Conservation (phyloP, 2,329 filamentous ascomycete species). For the Aureobasidium sp. region DNA sequence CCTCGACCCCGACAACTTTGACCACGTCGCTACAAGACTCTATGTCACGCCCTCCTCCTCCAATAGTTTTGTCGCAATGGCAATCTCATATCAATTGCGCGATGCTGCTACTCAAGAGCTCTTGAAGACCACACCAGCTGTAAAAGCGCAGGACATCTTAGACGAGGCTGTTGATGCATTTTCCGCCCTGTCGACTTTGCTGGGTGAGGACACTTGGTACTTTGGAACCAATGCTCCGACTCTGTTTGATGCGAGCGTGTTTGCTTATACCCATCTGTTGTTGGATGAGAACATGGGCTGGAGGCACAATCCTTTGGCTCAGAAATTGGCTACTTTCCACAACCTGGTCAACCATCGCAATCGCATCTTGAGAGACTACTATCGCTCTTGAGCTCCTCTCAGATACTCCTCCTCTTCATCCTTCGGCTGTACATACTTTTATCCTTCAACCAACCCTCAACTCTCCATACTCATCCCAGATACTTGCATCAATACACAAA, state of each 20-base stretch:
- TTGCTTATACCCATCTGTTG: conserved; percentile 80
- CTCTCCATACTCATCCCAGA: neutral
- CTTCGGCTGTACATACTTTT: neutral
- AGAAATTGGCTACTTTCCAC: conserved; percentile 49
- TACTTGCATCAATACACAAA: neutral
- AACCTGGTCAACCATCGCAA: conserved; percentile 61
- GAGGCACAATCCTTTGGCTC: conserved; percentile 55
- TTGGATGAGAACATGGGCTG: conserved; percentile 59
- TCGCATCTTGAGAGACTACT: conserved; percentile 50
- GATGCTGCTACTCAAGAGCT: conserved; percentile 69
- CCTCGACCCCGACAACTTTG: conserved; percentile 60
- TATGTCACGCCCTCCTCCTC: conserved; percentile 61
- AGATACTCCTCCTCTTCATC: neutral
- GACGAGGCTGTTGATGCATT: conserved; percentile 57
- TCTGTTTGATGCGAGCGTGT: conserved; percentile 81
- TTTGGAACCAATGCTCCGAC: conserved; percentile 54
- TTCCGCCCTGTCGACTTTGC: conserved; percentile 51
- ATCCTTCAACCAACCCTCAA: neutral
- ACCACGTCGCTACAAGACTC: conserved; percentile 57
- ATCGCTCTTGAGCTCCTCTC: neutral
- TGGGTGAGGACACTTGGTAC: conserved; percentile 56
- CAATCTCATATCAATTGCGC: conserved; percentile 61
- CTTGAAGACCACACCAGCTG: conserved; percentile 41
- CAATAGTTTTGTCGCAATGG: conserved; percentile 54
- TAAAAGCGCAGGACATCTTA: conserved; percentile 47